Evolutionary conservation across 2,329 filamentous ascomycete genomes (phyloP).

Genomic region (Xylaria multiplex): DNA sequence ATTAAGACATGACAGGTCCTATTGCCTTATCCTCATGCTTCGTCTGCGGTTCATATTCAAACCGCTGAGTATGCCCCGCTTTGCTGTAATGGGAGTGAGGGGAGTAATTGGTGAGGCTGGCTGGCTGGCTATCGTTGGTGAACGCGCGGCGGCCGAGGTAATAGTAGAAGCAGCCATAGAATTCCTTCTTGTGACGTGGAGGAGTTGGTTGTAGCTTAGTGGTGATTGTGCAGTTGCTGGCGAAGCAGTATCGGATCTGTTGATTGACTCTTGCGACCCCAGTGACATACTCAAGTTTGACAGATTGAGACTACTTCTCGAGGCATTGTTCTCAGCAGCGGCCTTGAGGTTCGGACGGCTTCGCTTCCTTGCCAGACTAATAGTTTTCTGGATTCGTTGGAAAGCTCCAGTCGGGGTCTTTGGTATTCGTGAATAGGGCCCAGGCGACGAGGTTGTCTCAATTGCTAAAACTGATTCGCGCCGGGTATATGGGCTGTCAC

Average conservation of each 20-base stretch:
- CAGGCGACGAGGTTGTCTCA: slow-evolving; percentile 42
- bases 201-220: slow-evolving; percentile 61
- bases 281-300: slow-evolving; percentile 38
- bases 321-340: slow-evolving; percentile 39
- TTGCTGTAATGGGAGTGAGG: slow-evolving; percentile 33
- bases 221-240: slow-evolving; percentile 47
- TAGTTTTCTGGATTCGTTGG: slow-evolving; percentile 59
- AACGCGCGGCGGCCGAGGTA: slow-evolving; percentile 35
- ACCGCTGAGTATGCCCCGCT: slow-evolving; percentile 51
- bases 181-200: slow-evolving; percentile 57
- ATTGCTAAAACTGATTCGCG: slow-evolving; percentile 43
- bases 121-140: slow-evolving; percentile 38
- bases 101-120: slow-evolving; percentile 31
- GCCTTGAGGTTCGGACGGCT: slow-evolving; percentile 61
- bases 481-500: slow-evolving; percentile 51
- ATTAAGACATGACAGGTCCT: slow-evolving; percentile 14
- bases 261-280: slow-evolving; percentile 48
- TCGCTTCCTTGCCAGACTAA: slow-evolving; percentile 65
- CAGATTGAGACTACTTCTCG: slow-evolving; percentile 45
- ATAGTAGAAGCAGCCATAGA: slow-evolving; percentile 46
- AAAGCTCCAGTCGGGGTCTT: slow-evolving; percentile 60
- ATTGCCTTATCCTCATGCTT: slow-evolving; percentile 51
- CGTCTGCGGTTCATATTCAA: slow-evolving; percentile 53
- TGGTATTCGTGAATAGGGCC: slow-evolving; percentile 51
- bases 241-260: slow-evolving; percentile 43